Percentiles rank a stretch among this genome's conserved stretches.
Conservation (phyloP, 2,329 filamentous ascomycete species). For the Epichloe bromicola region DNA sequence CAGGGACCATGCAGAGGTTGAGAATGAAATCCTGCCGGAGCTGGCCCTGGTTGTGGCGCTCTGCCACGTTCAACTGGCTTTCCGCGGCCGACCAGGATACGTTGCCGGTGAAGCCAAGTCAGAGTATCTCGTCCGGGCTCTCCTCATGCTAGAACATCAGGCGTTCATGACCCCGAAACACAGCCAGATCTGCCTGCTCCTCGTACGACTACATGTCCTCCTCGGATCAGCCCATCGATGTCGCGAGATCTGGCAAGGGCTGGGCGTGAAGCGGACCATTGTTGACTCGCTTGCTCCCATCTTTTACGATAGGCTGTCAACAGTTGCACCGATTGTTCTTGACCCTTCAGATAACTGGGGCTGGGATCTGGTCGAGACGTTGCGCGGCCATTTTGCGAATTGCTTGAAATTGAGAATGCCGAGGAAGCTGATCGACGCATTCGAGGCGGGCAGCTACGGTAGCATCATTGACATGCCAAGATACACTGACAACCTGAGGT, state of each 20-base stretch:
- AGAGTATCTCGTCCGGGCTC: constrained; percentile 32
- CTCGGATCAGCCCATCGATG: constrained; percentile 36
- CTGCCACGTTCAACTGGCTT: constrained; percentile 21
- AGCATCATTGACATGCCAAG: constrained; percentile 35
- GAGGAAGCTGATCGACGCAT: constrained; percentile 29
- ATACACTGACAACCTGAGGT: constrained; percentile 30
- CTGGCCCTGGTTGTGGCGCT: constrained; percentile 22
- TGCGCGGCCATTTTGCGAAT: constrained; percentile 32
- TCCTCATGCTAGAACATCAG: constrained; percentile 36
- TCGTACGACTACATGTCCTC: constrained; percentile 38
- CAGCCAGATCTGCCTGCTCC: constrained; percentile 32
- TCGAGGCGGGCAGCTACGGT: constrained; percentile 36
- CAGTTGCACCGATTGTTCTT: constrained; percentile 31
- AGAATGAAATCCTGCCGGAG: constrained; percentile 17
- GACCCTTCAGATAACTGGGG: constrained; percentile 19
- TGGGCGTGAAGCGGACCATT: constrained; percentile 44
- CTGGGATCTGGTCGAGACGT: constrained; percentile 25
- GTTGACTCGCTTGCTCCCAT: constrained; percentile 42
- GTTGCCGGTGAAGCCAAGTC: constrained; percentile 9
- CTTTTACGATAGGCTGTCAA: constrained; percentile 42
- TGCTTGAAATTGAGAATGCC: constrained; percentile 35
- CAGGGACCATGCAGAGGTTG: not conserved
- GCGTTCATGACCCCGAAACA: constrained; percentile 31
- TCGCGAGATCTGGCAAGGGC: constrained; percentile 33
- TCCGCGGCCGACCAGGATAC: constrained; percentile 6